Base-by-base conservation (phyloP, 768 basidiomycete genomes). In the Hemileccinum rubropunctum region DNA sequence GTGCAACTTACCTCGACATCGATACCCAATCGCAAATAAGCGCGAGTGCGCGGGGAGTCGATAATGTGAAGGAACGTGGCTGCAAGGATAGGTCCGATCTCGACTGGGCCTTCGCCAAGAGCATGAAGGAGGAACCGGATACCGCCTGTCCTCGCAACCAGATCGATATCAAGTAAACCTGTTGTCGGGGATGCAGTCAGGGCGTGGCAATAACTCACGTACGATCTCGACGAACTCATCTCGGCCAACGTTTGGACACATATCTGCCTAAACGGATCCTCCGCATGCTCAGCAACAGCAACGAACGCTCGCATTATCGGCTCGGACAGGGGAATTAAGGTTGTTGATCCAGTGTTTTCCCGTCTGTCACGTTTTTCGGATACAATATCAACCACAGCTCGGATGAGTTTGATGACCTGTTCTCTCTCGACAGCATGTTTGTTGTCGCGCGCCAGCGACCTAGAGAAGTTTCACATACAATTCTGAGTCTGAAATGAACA, bases 81-180 rank as follows among this genome's bases (percentile, higher is more conserved):
- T 1, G 88, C 86, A 17, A 98, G 74, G 21, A 91, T 75, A 3
- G 88, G 84, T 2, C 84, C 81, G 10, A 95, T 74, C 58, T 95
- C 92, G 4, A 79, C 66, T 9, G 95, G 92, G 1, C 94, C 94
- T 56, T 98, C 95, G n/a, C 88, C 87, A 35, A 97, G 75, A 0
- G 86, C 81, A 59, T 93, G 87, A 3, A 99, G 75, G 12, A 98
- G 78, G 36, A 92, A 84, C 20, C 93, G 80, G 45, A 98, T 83
- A 9, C 90, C 93, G 33, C 88, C 93, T 1, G 91, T 86, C 39
- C 82, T 76, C 18, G 83, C 76, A 42, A 95, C 80, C 32, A 95
- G 77, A 48, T 88, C 84, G 42, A 94, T 81, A 66, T 98, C 95
- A 54, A 95, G 82, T 21, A 99, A 71, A 51, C 92, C 95, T 98